Evolutionary conservation across 2,329 filamentous ascomycete genomes (phyloP).

Genomic region (Stagonosporopsis chrysanthemi): DNA sequence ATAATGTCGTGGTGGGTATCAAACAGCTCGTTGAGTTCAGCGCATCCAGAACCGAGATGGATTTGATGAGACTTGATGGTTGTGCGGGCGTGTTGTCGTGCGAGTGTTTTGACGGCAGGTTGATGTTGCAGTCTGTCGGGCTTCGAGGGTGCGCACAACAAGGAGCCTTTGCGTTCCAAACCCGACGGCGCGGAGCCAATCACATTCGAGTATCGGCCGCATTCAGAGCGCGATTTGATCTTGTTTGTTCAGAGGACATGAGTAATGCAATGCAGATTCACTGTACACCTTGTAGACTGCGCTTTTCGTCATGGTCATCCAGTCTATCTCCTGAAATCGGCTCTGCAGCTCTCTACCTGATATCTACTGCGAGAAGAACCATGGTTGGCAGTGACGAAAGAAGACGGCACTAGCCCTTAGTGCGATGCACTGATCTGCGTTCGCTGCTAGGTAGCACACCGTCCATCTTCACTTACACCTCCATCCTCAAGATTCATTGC

Average conservation of each 20-base stretch:
- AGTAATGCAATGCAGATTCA: neutral
- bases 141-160: constrained; percentile 25
- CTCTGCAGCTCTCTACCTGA: neutral
- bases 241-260: neutral
- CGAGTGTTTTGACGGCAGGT: constrained; percentile 14
- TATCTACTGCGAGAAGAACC: neutral
- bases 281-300: neutral
- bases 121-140: constrained; percentile 23
- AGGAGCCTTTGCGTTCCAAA: constrained; percentile 16
- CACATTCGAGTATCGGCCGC: constrained; percentile 8
- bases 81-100: constrained; percentile 29
- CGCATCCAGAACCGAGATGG: constrained; percentile 31
- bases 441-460: neutral
- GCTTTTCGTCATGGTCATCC: neutral
- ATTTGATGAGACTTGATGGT: constrained; percentile 32
- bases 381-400: constrained; percentile 9
- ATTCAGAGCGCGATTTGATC: constrained; percentile 10
- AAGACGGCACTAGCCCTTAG: constrained; percentile 14
- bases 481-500: neutral
- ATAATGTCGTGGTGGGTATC: constrained; percentile 42
- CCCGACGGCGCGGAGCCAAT: constrained; percentile 12
- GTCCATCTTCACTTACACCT: neutral
- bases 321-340: neutral
- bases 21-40: constrained; percentile 37
- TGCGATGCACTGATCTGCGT: constrained; percentile 18